phyloP scores from a whole-genome alignment of 176 grass and related monocot genomes.

The Olyra latifolia region DNA sequence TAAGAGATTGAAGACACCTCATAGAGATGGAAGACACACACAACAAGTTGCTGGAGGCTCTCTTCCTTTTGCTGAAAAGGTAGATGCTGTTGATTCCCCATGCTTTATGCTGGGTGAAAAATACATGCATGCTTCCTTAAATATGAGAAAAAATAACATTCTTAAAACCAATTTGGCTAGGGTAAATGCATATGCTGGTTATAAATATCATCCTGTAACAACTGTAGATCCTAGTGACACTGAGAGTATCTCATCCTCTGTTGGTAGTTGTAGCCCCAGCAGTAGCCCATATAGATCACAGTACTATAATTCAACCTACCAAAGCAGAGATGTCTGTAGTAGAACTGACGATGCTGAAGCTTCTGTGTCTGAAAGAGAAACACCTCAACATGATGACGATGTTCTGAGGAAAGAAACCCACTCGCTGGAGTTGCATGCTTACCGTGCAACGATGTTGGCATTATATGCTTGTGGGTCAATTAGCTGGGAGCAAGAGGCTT shows the following conservation, averaged over 20 bases:
- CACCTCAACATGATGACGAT: slow-evolving; percentile 37
- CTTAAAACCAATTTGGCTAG: slow-evolving; percentile 13
- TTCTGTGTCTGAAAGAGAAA: slow-evolving; percentile 47
- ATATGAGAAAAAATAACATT: slow-evolving; percentile 36
- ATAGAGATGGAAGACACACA: slow-evolving; percentile 21
- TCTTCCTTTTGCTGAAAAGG: slow-evolving; percentile 50
- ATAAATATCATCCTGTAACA: slow-evolving; percentile 30
- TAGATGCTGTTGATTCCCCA: slow-evolving; percentile 68
- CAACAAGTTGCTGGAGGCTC: slow-evolving; percentile 29
- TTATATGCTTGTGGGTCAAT: slow-evolving; percentile 73
- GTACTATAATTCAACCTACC: slow-evolving; percentile 29
- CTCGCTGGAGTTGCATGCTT: slow-evolving; percentile 77
- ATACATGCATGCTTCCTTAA: slow-evolving; percentile 50
- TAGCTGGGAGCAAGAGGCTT: slow-evolving; percentile 83
- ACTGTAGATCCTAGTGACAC: slow-evolving; percentile 38
- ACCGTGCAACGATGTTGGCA: slow-evolving; percentile 63
- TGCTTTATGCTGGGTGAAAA: slow-evolving; percentile 42
- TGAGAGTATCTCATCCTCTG: slow-evolving; percentile 61
- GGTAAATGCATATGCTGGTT: slow-evolving; percentile 1
- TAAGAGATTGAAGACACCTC: slow-evolving; percentile 36
- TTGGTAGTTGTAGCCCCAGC: slow-evolving; percentile 68
- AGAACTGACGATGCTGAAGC: slow-evolving; percentile 47
- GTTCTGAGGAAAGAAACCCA: slow-evolving; percentile 39
- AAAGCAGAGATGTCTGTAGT: slow-evolving; percentile 39
- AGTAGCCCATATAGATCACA: slow-evolving; percentile 37